These are phyloP conservation scores for Phaeoacremonium minimum DNA, from an alignment of 2,329 filamentous ascomycete genomes.

Conservation along the genomic window DNA sequence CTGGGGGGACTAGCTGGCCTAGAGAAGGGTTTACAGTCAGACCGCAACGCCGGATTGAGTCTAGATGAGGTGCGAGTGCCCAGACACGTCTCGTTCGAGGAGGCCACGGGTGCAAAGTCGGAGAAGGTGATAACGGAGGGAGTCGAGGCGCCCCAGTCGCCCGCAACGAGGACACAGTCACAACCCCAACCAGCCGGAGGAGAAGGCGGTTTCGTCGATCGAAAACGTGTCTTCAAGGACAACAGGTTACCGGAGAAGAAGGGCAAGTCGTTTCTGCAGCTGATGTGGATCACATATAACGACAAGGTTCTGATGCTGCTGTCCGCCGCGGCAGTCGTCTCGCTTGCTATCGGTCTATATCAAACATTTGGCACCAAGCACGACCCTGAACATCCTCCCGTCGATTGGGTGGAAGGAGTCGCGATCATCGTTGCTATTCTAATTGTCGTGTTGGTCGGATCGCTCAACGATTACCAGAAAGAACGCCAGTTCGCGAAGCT, in stretches of 20 bases:
- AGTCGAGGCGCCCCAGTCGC: slow-evolving; percentile 11
- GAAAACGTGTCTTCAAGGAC: slow-evolving; percentile 67
- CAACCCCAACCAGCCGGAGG: slow-evolving; percentile 1
- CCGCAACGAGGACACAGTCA: slow-evolving; percentile 8
- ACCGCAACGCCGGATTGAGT: slow-evolving; percentile 70
- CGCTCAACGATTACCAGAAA: slow-evolving; percentile 76
- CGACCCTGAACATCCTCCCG: slow-evolving; percentile 42
- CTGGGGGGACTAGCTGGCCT: slow-evolving; percentile 75
- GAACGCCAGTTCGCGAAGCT: slow-evolving; percentile 75
- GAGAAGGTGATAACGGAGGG: slow-evolving; percentile 29
- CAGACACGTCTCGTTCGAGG: slow-evolving; percentile 66
- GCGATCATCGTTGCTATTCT: slow-evolving; percentile 77
- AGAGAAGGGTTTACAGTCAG: slow-evolving; percentile 72
- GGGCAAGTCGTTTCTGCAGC: slow-evolving; percentile 65
- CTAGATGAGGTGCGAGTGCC: slow-evolving; percentile 66
- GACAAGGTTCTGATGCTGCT: slow-evolving; percentile 76
- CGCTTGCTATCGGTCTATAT: slow-evolving; percentile 70
- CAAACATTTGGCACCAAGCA: slow-evolving; percentile 64
- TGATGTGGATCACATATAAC: slow-evolving; percentile 82
- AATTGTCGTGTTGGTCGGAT: slow-evolving; percentile 73
- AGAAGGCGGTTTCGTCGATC: slow-evolving; percentile 49
- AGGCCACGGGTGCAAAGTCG: slow-evolving; percentile 45
- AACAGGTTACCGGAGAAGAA: slow-evolving; percentile 72
- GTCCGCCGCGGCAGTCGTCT: slow-evolving; percentile 66
- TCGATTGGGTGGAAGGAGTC: slow-evolving; percentile 79